Evolutionary conservation across 345 rosid genomes (phyloP).

Genomic region (Eucalyptus cladocalyx): DNA sequence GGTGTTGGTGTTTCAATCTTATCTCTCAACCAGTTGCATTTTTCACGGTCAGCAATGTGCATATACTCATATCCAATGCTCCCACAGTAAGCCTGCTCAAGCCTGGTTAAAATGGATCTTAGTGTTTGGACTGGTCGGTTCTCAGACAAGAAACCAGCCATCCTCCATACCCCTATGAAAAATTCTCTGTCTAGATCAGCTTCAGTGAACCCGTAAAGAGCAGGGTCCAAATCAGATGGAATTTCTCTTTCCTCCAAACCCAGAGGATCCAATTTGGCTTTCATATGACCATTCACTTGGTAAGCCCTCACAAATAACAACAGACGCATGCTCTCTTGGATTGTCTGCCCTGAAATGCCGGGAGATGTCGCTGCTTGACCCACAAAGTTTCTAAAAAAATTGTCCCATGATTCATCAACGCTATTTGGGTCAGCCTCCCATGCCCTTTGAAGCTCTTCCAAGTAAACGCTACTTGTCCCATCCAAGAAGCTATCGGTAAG

Average conservation of each 20-base stretch:
- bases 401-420: constrained; percentile 11
- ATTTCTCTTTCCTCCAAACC: constrained; percentile 1
- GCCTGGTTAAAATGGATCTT: constrained; percentile 3
- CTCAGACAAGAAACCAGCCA: constrained; percentile 7
- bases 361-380: constrained; percentile 11
- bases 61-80: constrained; percentile 8
- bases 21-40: constrained; percentile 9
- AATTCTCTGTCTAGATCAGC: constrained; percentile 8
- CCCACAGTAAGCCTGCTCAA: constrained; percentile 12
- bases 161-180: constrained; percentile 9
- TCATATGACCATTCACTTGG: constrained; percentile 9
- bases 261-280: constrained; percentile 6
- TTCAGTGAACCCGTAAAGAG: constrained; percentile 4
- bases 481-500: constrained; percentile 3
- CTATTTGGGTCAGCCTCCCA: constrained; percentile 12
- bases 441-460: constrained; percentile 11
- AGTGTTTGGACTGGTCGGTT: constrained; percentile 6
- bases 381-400: constrained; percentile 8
- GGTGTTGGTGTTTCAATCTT: constrained; percentile 8
- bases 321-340: constrained; percentile 8
- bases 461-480: constrained; percentile 11
- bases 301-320: constrained; percentile 6
- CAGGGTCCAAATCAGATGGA: constrained; percentile 3
- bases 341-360: constrained; percentile 6
- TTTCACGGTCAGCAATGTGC: constrained; percentile 8